Evolutionary conservation across 148 eudicot genomes (phyloP), one percentile per base, ranked within the genome.

Genomic region (Chenopodium suecicum): DNA sequence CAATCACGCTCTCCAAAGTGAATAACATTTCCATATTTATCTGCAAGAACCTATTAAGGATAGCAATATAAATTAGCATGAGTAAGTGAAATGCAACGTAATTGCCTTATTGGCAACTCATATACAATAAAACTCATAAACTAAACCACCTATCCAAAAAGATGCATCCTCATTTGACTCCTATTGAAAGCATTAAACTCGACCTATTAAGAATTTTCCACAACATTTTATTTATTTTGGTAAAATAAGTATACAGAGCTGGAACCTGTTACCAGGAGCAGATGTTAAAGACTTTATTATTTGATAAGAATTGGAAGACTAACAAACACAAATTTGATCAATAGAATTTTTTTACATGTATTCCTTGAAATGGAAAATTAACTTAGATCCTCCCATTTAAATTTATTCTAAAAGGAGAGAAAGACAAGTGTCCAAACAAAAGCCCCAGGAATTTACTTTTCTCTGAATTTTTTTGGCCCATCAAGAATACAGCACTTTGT

Each of bases 1-100:
- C 99, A 96, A 85, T 96, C 99, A 89, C 99, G 99, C 87, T 96
- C 99, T 75, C 99, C 99, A 85, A 94, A 96, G 91, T 96, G 99
- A 81, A 96, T 91, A 79, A 94, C 98, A 82, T 96, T 96, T 54
- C 99, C 95, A 85, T 75, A 92, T 87, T 96, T 92, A 87, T 96
- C 99, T 19, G 99, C 99, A 89, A 96, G 96, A 86, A 96, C 97
- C 99, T 96, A 90, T 29, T 84, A 74, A 81, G 63, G 58, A 54
- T 63, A 66, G 37, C 62, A 7, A 69, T 54, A 27, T 62, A 16
- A 70, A 50, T 17, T 71, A 84, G 16, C 48, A n/a, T 41, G 47
- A 37, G 9, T 19, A 34, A 22, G 13, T 31, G 9, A 72, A 29
- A 63, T 47, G 11, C 1, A 27, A 76, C 9, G 37, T 23, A 65